A percentile compares a stretch with the other conserved stretches of the same genome.
Evolutionary conservation across 768 basidiomycete species (phyloP).

Genomic region (Leccinum longicurvipes): DNA sequence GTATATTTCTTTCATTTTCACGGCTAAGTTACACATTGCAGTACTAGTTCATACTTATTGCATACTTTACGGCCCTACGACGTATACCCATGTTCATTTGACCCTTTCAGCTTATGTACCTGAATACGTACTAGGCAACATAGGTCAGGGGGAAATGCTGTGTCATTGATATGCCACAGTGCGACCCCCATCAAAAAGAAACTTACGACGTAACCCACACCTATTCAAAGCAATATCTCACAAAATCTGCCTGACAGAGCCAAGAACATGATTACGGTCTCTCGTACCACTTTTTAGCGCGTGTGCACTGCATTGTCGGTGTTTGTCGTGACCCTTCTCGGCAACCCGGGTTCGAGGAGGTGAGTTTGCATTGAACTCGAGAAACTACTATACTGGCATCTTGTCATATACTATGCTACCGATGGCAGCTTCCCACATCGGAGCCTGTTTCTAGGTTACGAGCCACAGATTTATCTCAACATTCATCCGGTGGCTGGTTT

Average conservation of each 20-base stretch:
- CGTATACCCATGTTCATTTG: slow-evolving; percentile 4
- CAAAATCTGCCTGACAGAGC: neutral
- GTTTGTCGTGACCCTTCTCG: neutral
- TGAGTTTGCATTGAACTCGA: neutral
- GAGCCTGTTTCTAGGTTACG: slow-evolving; percentile 14
- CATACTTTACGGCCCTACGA: slow-evolving; percentile 6
- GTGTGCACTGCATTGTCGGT: neutral
- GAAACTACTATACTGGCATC: neutral
- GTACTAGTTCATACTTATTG: slow-evolving; percentile 1
- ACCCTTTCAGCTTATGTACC: neutral
- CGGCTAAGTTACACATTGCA: slow-evolving; percentile 1
- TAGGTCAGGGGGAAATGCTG: neutral
- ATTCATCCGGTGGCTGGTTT: neutral
- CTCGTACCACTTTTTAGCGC: neutral
- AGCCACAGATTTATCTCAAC: slow-evolving; percentile 1
- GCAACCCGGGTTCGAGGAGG: neutral
- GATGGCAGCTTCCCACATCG: slow-evolving; percentile 8
- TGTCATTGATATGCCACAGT: slow-evolving; percentile 1
- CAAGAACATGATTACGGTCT: neutral
- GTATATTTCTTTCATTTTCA: slow-evolving; percentile 5
- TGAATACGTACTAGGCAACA: neutral
- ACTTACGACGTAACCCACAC: neutral
- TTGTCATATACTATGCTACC: neutral
- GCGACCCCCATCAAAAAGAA: slow-evolving; percentile 1
- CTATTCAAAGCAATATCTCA: neutral